A percentile compares a stretch with the other conserved stretches of the same genome.
Evolutionary conservation across 2,329 filamentous ascomycete species (phyloP).

Genomic region (Penicillium glabrum): DNA sequence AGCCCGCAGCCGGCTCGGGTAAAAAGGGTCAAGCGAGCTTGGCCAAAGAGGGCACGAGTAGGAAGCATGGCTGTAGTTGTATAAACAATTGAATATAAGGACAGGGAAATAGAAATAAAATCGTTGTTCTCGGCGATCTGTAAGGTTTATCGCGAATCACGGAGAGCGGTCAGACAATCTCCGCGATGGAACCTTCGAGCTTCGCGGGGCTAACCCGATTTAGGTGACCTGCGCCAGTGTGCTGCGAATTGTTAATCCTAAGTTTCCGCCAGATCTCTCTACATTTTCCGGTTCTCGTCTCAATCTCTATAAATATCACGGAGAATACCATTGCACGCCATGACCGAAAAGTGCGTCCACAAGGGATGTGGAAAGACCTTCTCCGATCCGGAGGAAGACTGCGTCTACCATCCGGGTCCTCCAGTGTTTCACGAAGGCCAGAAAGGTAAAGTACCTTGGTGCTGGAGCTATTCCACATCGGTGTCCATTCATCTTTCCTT

Average conservation of each 20-base stretch:
- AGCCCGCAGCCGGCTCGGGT: constrained; percentile 61
- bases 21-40: constrained; percentile 58
- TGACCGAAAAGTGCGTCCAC: constrained; percentile 78
- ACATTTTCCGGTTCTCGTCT: background rate
- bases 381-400: constrained; percentile 77
- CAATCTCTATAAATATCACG: background rate
- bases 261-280: background rate
- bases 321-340: constrained; percentile 18
- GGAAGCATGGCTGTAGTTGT: constrained; percentile 27
- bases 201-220: constrained; percentile 36
- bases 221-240: constrained; percentile 19
- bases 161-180: constrained; percentile 10
- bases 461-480: constrained; percentile 19
- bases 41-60: constrained; percentile 29
- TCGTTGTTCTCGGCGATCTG: background rate
- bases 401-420: constrained; percentile 88
- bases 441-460: constrained; percentile 69
- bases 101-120: background rate
- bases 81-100: background rate
- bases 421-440: constrained; percentile 97
- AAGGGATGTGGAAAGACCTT: constrained; percentile 92
- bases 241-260: background rate
- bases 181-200: constrained; percentile 43
- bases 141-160: background rate
- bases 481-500: background rate